Evolutionary conservation across 441 rosid genomes (phyloP), one percentile per base, ranked within the genome.

Genomic region (Melastoma candidum): DNA sequence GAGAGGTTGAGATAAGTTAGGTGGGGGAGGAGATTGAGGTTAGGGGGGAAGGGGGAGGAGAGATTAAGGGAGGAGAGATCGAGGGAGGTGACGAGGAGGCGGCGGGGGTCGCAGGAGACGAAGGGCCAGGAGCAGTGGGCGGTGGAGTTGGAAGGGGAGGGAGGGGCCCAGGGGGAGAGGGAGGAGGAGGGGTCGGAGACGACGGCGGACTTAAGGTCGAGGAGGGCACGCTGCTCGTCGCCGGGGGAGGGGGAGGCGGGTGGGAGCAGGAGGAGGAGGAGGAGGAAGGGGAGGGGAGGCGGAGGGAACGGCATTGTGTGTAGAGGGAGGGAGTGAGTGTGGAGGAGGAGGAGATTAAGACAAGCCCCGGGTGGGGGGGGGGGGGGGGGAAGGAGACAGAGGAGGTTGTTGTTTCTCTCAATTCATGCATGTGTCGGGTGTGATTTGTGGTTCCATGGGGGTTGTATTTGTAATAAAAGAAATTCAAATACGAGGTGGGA

Each of bases 1-100:
- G 87, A 85, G 11, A 87, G 64, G 2, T 87, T 71, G n/a, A 90
- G 73, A 65, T 78, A 82, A 45, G 65, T 75, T 22, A 90, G 87
- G 59, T 72, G 80, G 26, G 67, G 89, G 12, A 90, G 77, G 61
- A 75, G 84, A 13, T 83, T 71, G 2, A 81, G 13, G 36, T 82
- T 84, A 0, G 84, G 66, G 7, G 96, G 81, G 36, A 90, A 84
- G 44, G 74, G 61, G 4, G 96, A 90, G 45, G 84, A 67, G 56
- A 92, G 88, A 68, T 73, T 79, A 32, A 83, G 81, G 26, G 78
- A 68, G 0, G 94, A 66, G 46, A 92, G 82, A 75, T 87, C 77
- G 12, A 92, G 67, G 32, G 85, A 69, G 1, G 74, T 80, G 49
- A 85, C 89, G 74, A 77, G 94, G 17, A 82, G 84, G 25, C 67